phyloP scores from a whole-genome alignment of 2,329 filamentous ascomycete species.

The Beauveria australis region DNA sequence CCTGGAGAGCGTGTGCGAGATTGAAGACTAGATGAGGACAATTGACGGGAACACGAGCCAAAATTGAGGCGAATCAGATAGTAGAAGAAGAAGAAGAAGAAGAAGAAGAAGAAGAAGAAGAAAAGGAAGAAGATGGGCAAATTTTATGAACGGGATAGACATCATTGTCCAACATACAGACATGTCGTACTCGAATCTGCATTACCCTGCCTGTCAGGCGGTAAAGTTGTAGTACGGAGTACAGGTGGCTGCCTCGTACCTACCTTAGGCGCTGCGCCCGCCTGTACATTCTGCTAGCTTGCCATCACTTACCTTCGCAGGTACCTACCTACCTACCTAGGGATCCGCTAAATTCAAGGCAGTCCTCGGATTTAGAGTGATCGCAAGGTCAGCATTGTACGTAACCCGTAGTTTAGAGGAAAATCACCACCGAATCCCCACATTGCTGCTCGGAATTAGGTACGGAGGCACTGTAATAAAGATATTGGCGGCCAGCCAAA shows the following conservation, averaged over 20 bases:
- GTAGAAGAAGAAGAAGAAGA: too few species aligned
- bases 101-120: too few species aligned
- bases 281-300: not conserved
- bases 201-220: not conserved
- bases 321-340: not conserved
- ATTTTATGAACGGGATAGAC: not conserved
- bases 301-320: not conserved
- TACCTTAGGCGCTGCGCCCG: not conserved
- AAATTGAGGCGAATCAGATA: too few species aligned
- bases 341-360: slow-evolving; percentile 5
- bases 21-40: too few species aligned
- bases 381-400: too few species aligned
- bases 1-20: too few species aligned
- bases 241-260: not conserved
- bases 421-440: too few species aligned
- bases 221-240: not conserved
- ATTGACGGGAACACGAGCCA: too few species aligned
- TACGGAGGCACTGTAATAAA: too few species aligned
- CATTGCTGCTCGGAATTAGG: too few species aligned
- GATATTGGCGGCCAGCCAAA: not conserved
- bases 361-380: not conserved
- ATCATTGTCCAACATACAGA: not conserved
- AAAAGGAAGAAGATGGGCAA: too few species aligned
- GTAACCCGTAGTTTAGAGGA: too few species aligned
- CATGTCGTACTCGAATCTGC: not conserved